A percentile compares a stretch with the other conserved stretches of the same genome.
These are phyloP conservation scores for Didymosphaeria variabile DNA, from an alignment of 2,329 filamentous ascomycete genomes.

Conservation along the genomic window DNA sequence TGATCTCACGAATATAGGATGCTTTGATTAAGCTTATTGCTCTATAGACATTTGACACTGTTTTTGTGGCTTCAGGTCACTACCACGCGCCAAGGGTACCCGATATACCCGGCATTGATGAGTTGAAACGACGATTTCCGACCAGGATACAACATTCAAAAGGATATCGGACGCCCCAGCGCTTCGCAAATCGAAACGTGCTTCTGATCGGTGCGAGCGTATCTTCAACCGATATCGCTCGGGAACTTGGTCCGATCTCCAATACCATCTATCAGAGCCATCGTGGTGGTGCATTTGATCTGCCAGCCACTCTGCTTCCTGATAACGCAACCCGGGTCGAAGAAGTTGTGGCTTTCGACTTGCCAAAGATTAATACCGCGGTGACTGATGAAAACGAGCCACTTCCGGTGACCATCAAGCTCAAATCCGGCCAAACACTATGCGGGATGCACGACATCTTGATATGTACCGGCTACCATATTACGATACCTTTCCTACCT, in stretches of 20 bases:
- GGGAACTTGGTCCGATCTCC: constrained; percentile 59
- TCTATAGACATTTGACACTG: constrained; percentile 56
- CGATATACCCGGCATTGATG: constrained; percentile 57
- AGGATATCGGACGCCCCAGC: constrained; percentile 56
- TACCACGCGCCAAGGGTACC: constrained; percentile 63
- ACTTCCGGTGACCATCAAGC: constrained; percentile 61
- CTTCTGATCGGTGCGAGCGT: constrained; percentile 66
- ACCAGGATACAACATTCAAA: constrained; percentile 61
- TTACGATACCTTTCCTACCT: constrained; percentile 70
- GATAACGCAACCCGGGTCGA: constrained; percentile 62
- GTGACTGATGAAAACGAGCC: constrained; percentile 29
- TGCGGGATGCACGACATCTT: constrained; percentile 68
- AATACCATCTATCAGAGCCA: constrained; percentile 64
- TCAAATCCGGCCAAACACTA: constrained; percentile 64
- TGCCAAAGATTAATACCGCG: neutral
- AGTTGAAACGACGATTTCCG: constrained; percentile 59
- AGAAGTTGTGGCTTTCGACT: constrained; percentile 60
- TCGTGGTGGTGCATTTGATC: constrained; percentile 68
- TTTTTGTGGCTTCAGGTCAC: constrained; percentile 64
- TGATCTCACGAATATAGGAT: too few species aligned
- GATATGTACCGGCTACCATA: constrained; percentile 74
- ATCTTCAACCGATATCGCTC: constrained; percentile 64
- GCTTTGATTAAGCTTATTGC: constrained; percentile 3
- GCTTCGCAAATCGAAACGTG: constrained; percentile 65
- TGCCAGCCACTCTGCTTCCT: constrained; percentile 64